phyloP scores from a whole-genome alignment of 2,329 filamentous ascomycete species.

The Tolypocladium inflatum region DNA sequence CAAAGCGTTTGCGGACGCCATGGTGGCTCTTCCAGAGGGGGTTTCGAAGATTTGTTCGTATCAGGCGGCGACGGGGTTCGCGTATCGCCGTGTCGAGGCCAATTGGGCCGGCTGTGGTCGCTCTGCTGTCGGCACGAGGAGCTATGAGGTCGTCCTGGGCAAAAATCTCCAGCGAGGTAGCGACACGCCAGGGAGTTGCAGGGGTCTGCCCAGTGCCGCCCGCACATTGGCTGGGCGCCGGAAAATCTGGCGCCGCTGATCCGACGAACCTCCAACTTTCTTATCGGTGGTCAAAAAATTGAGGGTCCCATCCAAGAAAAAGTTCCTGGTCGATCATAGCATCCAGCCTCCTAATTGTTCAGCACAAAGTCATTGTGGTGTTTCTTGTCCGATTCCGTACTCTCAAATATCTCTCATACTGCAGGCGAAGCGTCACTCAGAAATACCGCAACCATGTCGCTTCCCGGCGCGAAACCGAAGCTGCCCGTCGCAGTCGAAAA shows the following conservation, averaged over 20 bases:
- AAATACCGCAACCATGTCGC: constrained; percentile 19
- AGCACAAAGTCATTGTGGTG: background rate
- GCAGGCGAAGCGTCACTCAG: background rate
- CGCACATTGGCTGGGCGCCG: background rate
- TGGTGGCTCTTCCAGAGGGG: constrained; percentile 9
- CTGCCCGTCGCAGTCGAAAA: constrained; percentile 62
- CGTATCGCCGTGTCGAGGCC: constrained; percentile 15
- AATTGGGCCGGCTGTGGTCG: constrained; percentile 17
- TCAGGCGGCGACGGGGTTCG: background rate
- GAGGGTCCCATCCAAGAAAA: constrained; percentile 4
- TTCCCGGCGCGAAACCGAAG: constrained; percentile 32
- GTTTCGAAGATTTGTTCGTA: background rate
- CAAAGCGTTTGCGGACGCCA: constrained; percentile 30
- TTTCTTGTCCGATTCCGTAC: background rate
- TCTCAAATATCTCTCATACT: background rate
- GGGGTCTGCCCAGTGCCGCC: background rate
- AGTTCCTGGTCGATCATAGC: constrained; percentile 1
- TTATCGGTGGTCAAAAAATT: constrained; percentile 18
- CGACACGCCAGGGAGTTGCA: background rate
- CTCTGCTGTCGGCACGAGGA: background rate
- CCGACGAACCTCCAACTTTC: constrained; percentile 10
- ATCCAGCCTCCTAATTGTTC: background rate
- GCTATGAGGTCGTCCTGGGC: background rate
- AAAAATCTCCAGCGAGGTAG: constrained; percentile 6
- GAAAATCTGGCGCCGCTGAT: constrained; percentile 19